Conservation (phyloP, 257 asterid genomes). For the Solanum chilense region DNA sequence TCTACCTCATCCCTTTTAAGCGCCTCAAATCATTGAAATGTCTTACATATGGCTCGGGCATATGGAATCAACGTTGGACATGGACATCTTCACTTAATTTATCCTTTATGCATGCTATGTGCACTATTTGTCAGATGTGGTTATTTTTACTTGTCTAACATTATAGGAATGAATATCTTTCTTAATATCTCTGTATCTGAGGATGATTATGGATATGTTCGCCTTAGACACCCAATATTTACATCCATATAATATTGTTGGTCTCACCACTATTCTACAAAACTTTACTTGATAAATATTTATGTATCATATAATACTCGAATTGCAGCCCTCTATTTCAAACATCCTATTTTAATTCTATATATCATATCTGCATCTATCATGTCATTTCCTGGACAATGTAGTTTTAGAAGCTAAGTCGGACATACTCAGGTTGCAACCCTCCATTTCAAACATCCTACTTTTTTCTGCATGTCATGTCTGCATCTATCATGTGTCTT, state of each 20-base stretch:
- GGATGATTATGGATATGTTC: neutral
- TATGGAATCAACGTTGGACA: neutral
- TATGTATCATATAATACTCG: neutral
- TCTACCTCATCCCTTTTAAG: neutral
- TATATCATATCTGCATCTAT: neutral
- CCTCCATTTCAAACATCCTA: neutral
- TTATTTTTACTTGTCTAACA: neutral
- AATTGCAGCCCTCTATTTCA: neutral
- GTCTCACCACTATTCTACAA: neutral
- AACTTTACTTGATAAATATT: neutral
- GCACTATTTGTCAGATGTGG: neutral
- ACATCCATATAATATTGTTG: neutral
- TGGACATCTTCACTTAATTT: neutral
- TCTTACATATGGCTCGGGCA: neutral
- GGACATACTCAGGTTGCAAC: neutral
- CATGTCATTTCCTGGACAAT: neutral
- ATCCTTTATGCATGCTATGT: neutral
- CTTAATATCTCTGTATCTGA: neutral
- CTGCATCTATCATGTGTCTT: neutral
- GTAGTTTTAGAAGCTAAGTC: neutral
- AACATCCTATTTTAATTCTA: neutral
- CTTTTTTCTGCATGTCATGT: neutral
- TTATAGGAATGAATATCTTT: neutral
- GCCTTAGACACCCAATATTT: neutral
- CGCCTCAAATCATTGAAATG: neutral